Evolutionary conservation across 108 stramenopile species (phyloP), one percentile per base, ranked within the genome.

Genomic region (Heterococcus sp.): DNA sequence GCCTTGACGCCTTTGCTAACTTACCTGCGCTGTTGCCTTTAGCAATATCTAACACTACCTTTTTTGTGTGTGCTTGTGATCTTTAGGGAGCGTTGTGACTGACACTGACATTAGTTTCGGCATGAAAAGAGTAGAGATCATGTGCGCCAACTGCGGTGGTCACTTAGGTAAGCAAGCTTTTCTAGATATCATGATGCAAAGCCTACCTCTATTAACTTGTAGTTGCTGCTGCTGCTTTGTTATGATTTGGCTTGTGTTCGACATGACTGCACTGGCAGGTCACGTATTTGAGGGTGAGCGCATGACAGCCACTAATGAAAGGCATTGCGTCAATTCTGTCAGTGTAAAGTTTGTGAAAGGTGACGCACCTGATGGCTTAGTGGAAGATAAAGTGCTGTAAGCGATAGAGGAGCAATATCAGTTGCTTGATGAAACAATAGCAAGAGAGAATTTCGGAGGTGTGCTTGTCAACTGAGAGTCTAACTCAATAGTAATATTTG

Each of bases 261-360:
- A 63, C 58, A 26, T 26, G 26, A 26, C 58, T 63, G 58, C 26
- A 26, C 58, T 26, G 58, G 26, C 58, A 63, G 58, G 26, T 26
- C 30, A 69, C 30, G 31, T 32, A 38, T 88, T 88, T 37, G 83
- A 88, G 73, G 87, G 86, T 2, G 87, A 88, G 73, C 68, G 87
- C 27, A 68, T 84, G 69, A 87, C 87, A 5, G 38, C 82, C 3
- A 87, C 87, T 5, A 83, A 87, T 46, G 87, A 88, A 74, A 37
- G 87, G 30, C 87, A 88, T 74, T 88, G 87, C 74, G 87, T 88
- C 14, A 88, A 88, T 78, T 73, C 72, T 30, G 72, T 81, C 46
- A 85, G 85, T 39, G 86, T 88, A 63, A 86, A 83, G 82, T 87
- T 79, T 38, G 32, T 71, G 26, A 76, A 72, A 76, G 84, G 84